Evolutionary conservation across 1,139 yeast species (phyloP).

Genomic region (Nadsonia commutata): DNA sequence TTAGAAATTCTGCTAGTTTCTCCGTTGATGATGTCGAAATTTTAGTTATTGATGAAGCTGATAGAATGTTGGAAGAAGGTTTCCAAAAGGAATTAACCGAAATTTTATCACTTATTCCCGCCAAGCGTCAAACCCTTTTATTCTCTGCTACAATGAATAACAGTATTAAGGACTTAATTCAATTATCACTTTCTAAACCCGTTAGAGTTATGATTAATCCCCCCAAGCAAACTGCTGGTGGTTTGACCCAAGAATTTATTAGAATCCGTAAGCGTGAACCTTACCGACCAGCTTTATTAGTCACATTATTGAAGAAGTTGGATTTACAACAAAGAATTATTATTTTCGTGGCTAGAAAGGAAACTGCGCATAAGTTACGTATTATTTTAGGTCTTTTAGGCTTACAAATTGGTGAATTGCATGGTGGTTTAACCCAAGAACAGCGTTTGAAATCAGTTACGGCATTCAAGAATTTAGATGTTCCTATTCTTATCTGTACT

Average conservation of each 20-base stretch:
- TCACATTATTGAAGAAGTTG: conserved; percentile 50
- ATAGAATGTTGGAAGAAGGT: conserved; percentile 98
- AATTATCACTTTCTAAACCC: conserved; percentile 75
- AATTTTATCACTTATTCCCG: conserved; percentile 72
- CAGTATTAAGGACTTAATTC: conserved; percentile 72
- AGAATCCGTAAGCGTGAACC: conserved; percentile 84
- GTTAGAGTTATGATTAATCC: conserved; percentile 94
- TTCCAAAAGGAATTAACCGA: conserved; percentile 90
- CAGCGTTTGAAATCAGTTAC: conserved; percentile 80
- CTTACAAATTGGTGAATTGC: conserved; percentile 78
- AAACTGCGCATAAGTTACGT: conserved; percentile 74
- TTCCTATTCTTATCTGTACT: conserved; percentile 84
- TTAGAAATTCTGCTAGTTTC: conserved; percentile 87
- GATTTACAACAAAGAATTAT: conserved; percentile 63
- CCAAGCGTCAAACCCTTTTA: conserved; percentile 80
- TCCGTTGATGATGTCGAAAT: conserved; percentile 84
- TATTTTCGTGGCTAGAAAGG: conserved; percentile 83
- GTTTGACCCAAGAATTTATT: conserved; percentile 81
- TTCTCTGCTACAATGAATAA: conserved; percentile 98
- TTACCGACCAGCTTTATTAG: conserved; percentile 69
- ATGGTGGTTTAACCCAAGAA: conserved; percentile 89
- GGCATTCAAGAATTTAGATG: conserved; percentile 64
- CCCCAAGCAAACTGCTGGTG: conserved; percentile 82
- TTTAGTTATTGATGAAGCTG: conserved; percentile 92
- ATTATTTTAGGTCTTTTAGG: conserved; percentile 78